Base-by-base conservation (phyloP, 306 rosid genomes). In the Inga oerstediana region DNA sequence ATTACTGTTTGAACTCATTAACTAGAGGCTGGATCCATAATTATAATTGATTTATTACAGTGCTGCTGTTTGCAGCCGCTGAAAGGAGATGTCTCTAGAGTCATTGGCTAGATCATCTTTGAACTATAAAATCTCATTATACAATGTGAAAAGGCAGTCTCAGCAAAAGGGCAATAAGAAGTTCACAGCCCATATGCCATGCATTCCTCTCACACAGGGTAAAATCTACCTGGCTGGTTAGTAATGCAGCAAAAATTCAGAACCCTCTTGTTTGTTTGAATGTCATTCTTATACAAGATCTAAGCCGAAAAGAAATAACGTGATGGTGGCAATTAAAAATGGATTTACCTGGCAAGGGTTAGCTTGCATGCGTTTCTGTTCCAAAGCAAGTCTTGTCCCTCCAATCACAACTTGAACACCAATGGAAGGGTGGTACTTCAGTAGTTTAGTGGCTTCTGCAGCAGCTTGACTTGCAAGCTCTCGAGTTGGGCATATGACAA, bases 381-480 rank as follows among this genome's bases (percentile, higher is more conserved):
- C 99, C 49, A 88, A 66, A 66, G 92, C 87, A 81, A 94, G 97
- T 76, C 93, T 87, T 83, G 98, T 96, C 24, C 99, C 99, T 74
- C 99, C 99, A 32, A 96, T 96, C 81, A 96, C 99, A 86, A 90
- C 97, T 90, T 96, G 99, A 77, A 90, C 97, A 35, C 98, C 99
- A 62, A 91, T 87, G 73, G 97, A 80, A 39, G 97, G 91, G 79
- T 96, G 97, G 79, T 92, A 94, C 85, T 92, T 96, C 81, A 96
- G 87, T 81, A 96, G 88, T 44, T 86, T 92, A 81, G 74, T 84
- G 71, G 97, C 98, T 88, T 96, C 97, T 67, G 91, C 88, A 76
- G 98, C 90, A 80, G 99, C 99, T 87, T 96, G 99, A 78, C 79
- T 81, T 11, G 99, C 99, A 87, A 96, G 96, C 88, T 96, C 99